Percentiles rank a stretch among this genome's conserved stretches.
Conservation (phyloP, 257 asterid species). For the Solanum dulcamara region DNA sequence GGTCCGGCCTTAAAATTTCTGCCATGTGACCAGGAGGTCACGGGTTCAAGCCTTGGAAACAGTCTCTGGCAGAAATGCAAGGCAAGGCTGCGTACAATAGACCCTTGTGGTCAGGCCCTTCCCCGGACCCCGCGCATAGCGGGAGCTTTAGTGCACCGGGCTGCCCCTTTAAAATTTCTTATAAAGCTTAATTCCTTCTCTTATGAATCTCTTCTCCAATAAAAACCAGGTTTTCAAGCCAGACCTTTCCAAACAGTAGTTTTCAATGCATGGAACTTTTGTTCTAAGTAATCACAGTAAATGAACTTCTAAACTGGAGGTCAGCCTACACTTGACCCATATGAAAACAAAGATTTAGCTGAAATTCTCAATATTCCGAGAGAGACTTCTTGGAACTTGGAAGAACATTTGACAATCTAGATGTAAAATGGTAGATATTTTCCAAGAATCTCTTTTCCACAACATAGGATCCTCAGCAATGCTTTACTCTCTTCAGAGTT, state of each 20-base stretch:
- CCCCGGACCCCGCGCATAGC: no score
- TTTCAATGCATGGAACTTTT: background rate
- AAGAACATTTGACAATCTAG: background rate
- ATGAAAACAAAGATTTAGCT: background rate
- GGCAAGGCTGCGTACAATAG: no score
- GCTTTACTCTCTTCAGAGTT: background rate
- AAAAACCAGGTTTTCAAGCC: background rate
- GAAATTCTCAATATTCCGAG: background rate
- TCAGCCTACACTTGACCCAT: background rate
- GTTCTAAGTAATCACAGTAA: background rate
- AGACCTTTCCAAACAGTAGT: background rate
- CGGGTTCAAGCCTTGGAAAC: no score
- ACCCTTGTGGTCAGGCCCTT: no score
- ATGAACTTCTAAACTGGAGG: background rate
- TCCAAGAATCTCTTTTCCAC: background rate
- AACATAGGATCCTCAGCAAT: background rate
- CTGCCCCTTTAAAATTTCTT: background rate
- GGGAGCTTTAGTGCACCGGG: no score
- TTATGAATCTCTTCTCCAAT: background rate
- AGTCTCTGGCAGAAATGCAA: no score
- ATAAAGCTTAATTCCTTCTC: background rate
- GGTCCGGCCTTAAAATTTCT: background rate
- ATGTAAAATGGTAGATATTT: background rate
- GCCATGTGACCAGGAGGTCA: no score
- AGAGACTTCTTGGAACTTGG: background rate